A percentile compares a stretch with the other conserved stretches of the same genome.
These are phyloP conservation scores for Clohesyomyces aquaticus DNA, from an alignment of 495 filamentous ascomycete genomes.

Conservation along the genomic window DNA sequence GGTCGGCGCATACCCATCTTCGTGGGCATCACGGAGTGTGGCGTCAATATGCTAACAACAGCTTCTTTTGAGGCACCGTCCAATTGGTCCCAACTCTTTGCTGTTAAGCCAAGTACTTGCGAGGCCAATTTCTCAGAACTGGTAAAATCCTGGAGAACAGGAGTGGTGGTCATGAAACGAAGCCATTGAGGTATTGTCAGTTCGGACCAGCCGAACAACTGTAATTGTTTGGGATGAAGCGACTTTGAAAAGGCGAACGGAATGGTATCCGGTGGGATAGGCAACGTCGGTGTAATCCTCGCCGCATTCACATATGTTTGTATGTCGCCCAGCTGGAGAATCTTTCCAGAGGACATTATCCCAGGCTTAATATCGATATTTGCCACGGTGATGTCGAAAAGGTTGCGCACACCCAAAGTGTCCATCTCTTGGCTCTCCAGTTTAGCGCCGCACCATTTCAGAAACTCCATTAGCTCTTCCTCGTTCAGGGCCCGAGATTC, in stretches of 20 bases:
- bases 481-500: slow-evolving; percentile 74
- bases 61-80: slow-evolving; percentile 66
- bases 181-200: slow-evolving; percentile 83
- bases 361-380: slow-evolving; percentile 66
- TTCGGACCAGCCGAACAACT: slow-evolving; percentile 81
- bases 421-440: slow-evolving; percentile 70
- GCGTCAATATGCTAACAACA: slow-evolving; percentile 63
- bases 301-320: slow-evolving; percentile 71
- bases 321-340: slow-evolving; percentile 77
- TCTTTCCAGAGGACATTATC: slow-evolving; percentile 52
- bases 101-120: slow-evolving; percentile 76
- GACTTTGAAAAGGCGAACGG: slow-evolving; percentile 76
- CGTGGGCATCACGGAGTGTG: slow-evolving; percentile 81
- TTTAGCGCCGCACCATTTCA: slow-evolving; percentile 77
- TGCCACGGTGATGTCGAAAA: slow-evolving; percentile 81
- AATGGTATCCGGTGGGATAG: slow-evolving; percentile 78
- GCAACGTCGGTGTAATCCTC: slow-evolving; percentile 79
- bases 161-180: slow-evolving; percentile 70
- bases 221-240: slow-evolving; percentile 64
- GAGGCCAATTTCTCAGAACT: slow-evolving; percentile 73
- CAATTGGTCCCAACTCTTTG: slow-evolving; percentile 83
- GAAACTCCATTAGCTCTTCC: slow-evolving; percentile 74
- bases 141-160: slow-evolving; percentile 62
- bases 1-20: slow-evolving; percentile 89
- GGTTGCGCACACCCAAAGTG: slow-evolving; percentile 58